These are phyloP conservation scores for Pestalotiopsis fici DNA, from an alignment of 2,329 filamentous ascomycete species.

Conservation along the genomic window DNA sequence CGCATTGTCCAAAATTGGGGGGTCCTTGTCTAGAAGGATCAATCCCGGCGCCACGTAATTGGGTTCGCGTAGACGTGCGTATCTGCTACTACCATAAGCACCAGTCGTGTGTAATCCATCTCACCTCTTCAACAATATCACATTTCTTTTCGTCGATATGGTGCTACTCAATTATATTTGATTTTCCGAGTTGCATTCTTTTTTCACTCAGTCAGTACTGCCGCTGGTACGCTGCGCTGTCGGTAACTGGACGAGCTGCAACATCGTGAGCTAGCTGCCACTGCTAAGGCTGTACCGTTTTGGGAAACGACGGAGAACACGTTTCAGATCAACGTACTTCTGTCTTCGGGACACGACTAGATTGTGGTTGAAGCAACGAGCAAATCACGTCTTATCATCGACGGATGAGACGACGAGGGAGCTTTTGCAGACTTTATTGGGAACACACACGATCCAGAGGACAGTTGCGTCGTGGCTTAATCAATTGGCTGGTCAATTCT, in stretches of 20 bases:
- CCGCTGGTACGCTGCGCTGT: neutral
- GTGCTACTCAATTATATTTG: neutral
- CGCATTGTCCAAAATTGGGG: neutral
- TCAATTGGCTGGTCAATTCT: neutral
- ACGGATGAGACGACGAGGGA: neutral
- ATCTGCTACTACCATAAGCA: neutral
- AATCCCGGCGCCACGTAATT: constrained; percentile 3
- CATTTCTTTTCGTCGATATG: neutral
- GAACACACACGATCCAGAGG: neutral
- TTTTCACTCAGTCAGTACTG: neutral
- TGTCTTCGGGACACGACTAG: neutral
- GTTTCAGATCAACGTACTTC: constrained; percentile 3
- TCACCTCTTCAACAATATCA: neutral
- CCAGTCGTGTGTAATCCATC: neutral
- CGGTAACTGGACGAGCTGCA: neutral
- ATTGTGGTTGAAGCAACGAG: neutral
- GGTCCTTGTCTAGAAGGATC: no score
- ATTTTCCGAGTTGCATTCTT: neutral
- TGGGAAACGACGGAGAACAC: constrained; percentile 3
- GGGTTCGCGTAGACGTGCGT: neutral
- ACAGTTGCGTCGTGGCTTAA: neutral
- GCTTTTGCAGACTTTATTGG: neutral
- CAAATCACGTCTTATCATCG: neutral
- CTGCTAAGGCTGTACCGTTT: neutral
- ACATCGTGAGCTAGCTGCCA: neutral